Evolutionary conservation across 129 eudicot species (phyloP), one percentile per base, ranked within the genome.

Genomic region (Tanacetum coccineum): DNA sequence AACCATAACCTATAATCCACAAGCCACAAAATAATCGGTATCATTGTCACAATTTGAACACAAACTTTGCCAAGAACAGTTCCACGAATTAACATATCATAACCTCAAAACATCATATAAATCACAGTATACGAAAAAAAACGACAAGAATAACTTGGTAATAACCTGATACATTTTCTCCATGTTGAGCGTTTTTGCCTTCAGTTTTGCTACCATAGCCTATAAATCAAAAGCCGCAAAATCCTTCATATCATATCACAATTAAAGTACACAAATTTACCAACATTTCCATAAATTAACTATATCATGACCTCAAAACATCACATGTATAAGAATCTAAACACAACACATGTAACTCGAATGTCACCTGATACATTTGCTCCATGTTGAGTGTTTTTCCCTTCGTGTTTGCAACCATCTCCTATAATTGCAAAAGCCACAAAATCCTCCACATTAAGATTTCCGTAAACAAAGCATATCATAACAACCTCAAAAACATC

Each of bases 281-380:
- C 40, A 44, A 54, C 36, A 53, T 53, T 53, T 73, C 54, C 57
- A 40, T 62, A 52, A 51, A 62, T 17, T 45, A 62, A 36, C 44
- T 54, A 62, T 62, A 65, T 47, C 57, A 51, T 62, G 44, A 53
- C 70, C 76, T 62, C 56, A 6, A 63, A 72, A 4, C 14, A 48
- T 48, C 7, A 44, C 12, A 44, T 15, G 44, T 17, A 50, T 9
- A 21, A 4, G 3, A 4, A 9, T 48, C 11, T 22, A 25, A 21
- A 28, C 13, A 59, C 12, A 28, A 4, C 44, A 30, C 42, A 0
- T 18, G 28, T 4, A 28, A 30, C 12, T 28, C 17, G 6, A 59
- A 6, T 18, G 28, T 59, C 30, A 25, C 46, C 36, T 59, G 39
- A 48, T 3, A 59, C 42, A 32, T 15, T 15, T 59, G 12, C 39